These are phyloP conservation scores for Cutaneotrichosporon sp. DNA, from an alignment of 1,284 basidiomycete genomes.

Conservation along the genomic window DNA sequence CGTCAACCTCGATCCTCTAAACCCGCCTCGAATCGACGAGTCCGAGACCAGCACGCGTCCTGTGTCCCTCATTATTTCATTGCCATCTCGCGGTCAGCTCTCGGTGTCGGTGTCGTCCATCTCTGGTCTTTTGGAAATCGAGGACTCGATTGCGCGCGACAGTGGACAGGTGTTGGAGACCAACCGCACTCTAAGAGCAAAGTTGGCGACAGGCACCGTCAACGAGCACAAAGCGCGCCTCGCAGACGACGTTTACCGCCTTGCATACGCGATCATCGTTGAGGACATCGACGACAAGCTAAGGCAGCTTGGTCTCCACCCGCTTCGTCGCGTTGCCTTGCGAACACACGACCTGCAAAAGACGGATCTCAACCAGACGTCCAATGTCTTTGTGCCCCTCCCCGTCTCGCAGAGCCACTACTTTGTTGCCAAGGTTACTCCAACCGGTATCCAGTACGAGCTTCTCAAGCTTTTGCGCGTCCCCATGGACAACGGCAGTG, in stretches of 20 bases:
- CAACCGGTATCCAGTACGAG: constrained; percentile 34
- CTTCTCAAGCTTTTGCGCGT: constrained; percentile 35
- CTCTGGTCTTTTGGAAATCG: constrained; percentile 39
- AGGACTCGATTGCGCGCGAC: constrained; percentile 33
- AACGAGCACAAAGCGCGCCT: constrained; percentile 34
- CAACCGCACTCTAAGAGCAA: constrained; percentile 21
- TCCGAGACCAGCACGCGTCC: constrained; percentile 22
- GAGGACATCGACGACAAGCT: constrained; percentile 41
- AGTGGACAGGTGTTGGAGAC: constrained; percentile 16
- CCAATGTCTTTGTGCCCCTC: constrained; percentile 38
- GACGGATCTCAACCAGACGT: constrained; percentile 34
- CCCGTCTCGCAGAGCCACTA: constrained; percentile 34
- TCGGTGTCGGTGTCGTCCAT: constrained; percentile 30
- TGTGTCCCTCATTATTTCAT: constrained; percentile 31
- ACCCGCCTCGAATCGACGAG: constrained; percentile 28
- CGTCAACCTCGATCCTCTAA: constrained; percentile 23
- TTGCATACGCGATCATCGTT: constrained; percentile 37
- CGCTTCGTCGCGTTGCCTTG: constrained; percentile 32
- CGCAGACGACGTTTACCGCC: constrained; percentile 33
- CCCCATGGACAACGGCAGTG: constrained; percentile 26
- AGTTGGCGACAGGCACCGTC: constrained; percentile 25
- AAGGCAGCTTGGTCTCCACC: constrained; percentile 34
- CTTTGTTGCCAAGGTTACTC: constrained; percentile 33
- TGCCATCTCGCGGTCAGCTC: constrained; percentile 28
- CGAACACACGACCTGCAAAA: constrained; percentile 38